Conservation (phyloP, 1,139 yeast species). For the Yamadazyma atlantica region DNA sequence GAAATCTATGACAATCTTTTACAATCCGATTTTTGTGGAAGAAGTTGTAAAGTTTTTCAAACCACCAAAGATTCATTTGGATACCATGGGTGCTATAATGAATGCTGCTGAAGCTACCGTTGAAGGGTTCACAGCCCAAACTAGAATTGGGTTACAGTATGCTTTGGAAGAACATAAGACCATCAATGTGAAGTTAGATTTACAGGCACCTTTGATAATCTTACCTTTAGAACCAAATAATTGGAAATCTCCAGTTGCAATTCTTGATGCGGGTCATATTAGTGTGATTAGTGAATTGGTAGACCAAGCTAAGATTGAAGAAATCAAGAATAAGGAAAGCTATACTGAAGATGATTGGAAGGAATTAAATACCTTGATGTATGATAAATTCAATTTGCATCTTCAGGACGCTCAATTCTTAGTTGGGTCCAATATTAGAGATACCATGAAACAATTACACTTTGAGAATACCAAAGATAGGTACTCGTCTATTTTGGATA, state of each 20-base stretch:
- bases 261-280: constrained; percentile 95
- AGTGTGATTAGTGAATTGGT: constrained; percentile 81
- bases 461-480: constrained; percentile 33
- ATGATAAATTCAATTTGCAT: constrained; percentile 77
- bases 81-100: constrained; percentile 88
- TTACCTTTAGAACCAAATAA: constrained; percentile 79
- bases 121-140: constrained; percentile 85
- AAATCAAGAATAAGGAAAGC: constrained; percentile 65
- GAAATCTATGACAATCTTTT: constrained; percentile 85
- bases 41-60: constrained; percentile 72
- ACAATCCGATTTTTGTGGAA: constrained; percentile 79
- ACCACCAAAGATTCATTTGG: constrained; percentile 84
- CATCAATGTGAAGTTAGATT: constrained; percentile 75
- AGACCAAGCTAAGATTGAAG: constrained; percentile 65
- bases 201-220: constrained; percentile 93
- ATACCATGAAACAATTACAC: constrained; percentile 71
- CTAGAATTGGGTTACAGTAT: constrained; percentile 89
- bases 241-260: constrained; percentile 85
- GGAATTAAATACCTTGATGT: constrained; percentile 75
- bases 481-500: constrained; percentile 67
- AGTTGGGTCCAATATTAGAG: constrained; percentile 78
- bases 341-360: constrained; percentile 75
- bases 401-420: constrained; percentile 86
- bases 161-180: constrained; percentile 95
- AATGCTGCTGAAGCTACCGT: constrained; percentile 95